Conservation (phyloP, 1,284 basidiomycete genomes). For the Rhodotorula sp. region DNA sequence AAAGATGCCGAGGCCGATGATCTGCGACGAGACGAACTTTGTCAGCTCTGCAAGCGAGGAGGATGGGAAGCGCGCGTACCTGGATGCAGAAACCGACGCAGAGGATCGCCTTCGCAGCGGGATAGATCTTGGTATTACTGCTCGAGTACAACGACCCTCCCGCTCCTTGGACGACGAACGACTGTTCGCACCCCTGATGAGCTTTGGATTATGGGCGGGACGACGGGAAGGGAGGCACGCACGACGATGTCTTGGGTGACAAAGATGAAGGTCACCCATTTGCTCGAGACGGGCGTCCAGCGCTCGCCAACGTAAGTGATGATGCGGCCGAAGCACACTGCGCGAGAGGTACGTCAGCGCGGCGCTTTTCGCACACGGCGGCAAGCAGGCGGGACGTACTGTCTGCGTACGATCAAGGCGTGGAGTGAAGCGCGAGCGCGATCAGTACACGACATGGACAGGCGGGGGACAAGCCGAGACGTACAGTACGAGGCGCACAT, state of each 20-base stretch:
- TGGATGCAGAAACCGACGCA: constrained; percentile 34
- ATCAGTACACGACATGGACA: background rate
- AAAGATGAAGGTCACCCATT: constrained; percentile 37
- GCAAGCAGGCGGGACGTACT: no score
- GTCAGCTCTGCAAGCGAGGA: background rate
- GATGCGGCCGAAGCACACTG: constrained; percentile 17
- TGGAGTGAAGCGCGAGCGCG: background rate
- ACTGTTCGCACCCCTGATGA: background rate
- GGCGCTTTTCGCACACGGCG: no score
- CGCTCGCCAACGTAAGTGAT: constrained; percentile 31
- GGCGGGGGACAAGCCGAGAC: background rate
- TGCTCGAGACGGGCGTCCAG: constrained; percentile 25
- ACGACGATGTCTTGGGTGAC: constrained; percentile 21
- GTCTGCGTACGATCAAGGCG: background rate
- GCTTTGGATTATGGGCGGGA: background rate
- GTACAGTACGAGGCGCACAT: constrained; percentile 30
- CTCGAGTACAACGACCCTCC: constrained; percentile 35
- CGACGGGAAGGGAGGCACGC: background rate
- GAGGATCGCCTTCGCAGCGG: constrained; percentile 35
- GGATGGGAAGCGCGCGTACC: background rate
- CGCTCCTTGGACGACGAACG: constrained; percentile 37
- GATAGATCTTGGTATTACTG: constrained; percentile 23
- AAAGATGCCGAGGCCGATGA: constrained; percentile 35
- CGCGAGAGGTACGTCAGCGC: background rate
- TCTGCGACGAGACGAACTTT: constrained; percentile 3